Percentiles rank a stretch among this genome's conserved stretches.
These are phyloP conservation scores for Acorus calamus DNA, from an alignment of 106 monocot genomes.

Conservation along the genomic window DNA sequence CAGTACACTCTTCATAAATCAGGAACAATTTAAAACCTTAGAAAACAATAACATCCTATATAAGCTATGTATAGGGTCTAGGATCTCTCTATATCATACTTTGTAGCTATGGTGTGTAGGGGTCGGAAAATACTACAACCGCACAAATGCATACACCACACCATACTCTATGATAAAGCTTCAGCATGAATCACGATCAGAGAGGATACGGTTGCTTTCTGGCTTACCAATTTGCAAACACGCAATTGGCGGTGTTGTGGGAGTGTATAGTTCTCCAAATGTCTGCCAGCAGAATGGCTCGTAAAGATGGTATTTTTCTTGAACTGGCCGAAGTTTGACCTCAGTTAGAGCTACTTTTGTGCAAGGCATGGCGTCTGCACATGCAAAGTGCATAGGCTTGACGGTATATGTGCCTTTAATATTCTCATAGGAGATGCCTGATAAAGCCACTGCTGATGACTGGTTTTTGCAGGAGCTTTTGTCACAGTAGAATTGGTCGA, in stretches of 20 bases:
- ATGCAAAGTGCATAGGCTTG: slow-evolving; percentile 82
- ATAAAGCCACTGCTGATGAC: slow-evolving; percentile 60
- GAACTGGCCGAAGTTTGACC: slow-evolving; percentile 46
- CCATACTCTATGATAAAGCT: background rate
- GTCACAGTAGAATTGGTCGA: slow-evolving; percentile 93
- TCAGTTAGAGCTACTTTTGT: slow-evolving; percentile 56
- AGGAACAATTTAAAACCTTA: background rate
- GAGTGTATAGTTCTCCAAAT: slow-evolving; percentile 56
- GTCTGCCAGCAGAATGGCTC: slow-evolving; percentile 81
- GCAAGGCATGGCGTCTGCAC: slow-evolving; percentile 74
- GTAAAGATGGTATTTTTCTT: slow-evolving; percentile 58
- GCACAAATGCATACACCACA: slow-evolving; percentile 16
- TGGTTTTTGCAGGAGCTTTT: slow-evolving; percentile 63
- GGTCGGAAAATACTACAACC: slow-evolving; percentile 37
- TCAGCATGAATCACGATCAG: slow-evolving; percentile 63
- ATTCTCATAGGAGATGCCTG: slow-evolving; percentile 62
- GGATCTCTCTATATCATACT: background rate
- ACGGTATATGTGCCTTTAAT: slow-evolving; percentile 79
- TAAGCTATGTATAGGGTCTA: background rate
- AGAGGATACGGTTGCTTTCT: slow-evolving; percentile 40
- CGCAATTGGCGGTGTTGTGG: slow-evolving; percentile 43
- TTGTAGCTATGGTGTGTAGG: slow-evolving; percentile 27
- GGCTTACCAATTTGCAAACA: slow-evolving; percentile 82
- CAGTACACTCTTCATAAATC: background rate
- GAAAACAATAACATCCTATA: no score